Evolutionary conservation across 805 yeast genomes (phyloP).

Genomic region (Metschnikowia santaceciliae): DNA sequence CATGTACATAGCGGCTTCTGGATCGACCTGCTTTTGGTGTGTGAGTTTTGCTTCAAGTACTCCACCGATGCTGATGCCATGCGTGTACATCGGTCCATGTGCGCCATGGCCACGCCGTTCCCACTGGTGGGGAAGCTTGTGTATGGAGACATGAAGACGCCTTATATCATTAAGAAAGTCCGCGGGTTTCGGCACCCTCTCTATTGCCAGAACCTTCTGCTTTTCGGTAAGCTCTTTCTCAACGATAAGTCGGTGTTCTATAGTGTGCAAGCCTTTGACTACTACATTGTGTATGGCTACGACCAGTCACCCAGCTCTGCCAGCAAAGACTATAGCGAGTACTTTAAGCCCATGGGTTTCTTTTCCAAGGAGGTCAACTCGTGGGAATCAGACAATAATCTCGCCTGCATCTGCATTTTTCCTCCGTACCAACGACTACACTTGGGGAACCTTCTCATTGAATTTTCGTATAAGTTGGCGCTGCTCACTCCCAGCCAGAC

Average conservation of each 20-base stretch:
- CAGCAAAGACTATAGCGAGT: neutral
- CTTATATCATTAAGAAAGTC: conserved; percentile 54
- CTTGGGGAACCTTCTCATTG: conserved; percentile 75
- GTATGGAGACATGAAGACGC: conserved; percentile 53
- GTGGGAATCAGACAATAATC: conserved; percentile 68
- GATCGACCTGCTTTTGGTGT: conserved; percentile 64
- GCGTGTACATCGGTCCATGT: conserved; percentile 46
- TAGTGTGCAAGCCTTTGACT: conserved; percentile 73
- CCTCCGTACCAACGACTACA: conserved; percentile 86
- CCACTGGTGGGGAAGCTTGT: conserved; percentile 61
- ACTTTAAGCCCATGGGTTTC: conserved; percentile 59
- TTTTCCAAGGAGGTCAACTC: conserved; percentile 84
- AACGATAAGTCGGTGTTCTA: conserved; percentile 88
- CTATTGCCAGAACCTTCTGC: conserved; percentile 76
- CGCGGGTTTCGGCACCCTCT: conserved; percentile 61
- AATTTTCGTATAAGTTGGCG: conserved; percentile 78
- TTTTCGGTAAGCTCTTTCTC: conserved; percentile 82
- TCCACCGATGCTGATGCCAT: conserved; percentile 46
- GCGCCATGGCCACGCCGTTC: conserved; percentile 32
- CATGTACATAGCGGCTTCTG: conserved; percentile 33
- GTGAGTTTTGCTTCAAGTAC: conserved; percentile 84
- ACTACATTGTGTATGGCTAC: conserved; percentile 65
- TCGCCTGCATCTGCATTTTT: conserved; percentile 86
- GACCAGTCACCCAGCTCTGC: conserved; percentile 13
- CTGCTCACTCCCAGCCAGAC: conserved; percentile 47